Conservation (phyloP, 179 eudicot genomes). For the Amaranthus tricolor region DNA sequence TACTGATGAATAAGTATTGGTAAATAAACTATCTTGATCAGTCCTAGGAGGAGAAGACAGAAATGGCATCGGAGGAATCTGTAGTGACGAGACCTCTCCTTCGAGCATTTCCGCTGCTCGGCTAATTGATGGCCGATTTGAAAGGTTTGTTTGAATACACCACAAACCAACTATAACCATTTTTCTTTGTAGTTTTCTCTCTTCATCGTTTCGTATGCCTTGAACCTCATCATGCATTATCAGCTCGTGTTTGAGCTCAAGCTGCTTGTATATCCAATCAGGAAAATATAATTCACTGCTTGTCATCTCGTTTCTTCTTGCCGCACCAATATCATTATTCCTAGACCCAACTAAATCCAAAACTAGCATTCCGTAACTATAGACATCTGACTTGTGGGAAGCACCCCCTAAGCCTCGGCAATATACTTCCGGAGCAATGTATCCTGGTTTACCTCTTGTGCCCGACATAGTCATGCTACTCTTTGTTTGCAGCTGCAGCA, state of each 20-base stretch:
- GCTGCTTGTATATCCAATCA: slow-evolving; percentile 12
- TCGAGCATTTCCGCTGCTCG: slow-evolving; percentile 13
- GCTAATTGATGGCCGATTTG: slow-evolving; percentile 13
- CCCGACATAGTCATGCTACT: slow-evolving; percentile 1
- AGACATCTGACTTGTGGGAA: slow-evolving; percentile 23
- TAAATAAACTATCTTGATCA: background rate
- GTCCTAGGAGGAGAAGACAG: slow-evolving; percentile 8
- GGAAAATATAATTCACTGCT: slow-evolving; percentile 25
- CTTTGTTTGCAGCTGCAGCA: background rate
- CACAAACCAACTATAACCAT: background rate
- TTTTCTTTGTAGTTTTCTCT: slow-evolving; percentile 2
- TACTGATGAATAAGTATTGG: background rate
- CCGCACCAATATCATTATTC: background rate
- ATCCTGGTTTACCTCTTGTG: slow-evolving; percentile 2
- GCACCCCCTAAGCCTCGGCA: slow-evolving; percentile 23
- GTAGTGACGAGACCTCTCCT: background rate
- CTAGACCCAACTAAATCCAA: slow-evolving; percentile 18
- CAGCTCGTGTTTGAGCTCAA: slow-evolving; percentile 10
- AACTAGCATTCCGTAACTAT: slow-evolving; percentile 26
- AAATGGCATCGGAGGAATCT: slow-evolving; percentile 15
- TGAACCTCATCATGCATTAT: background rate
- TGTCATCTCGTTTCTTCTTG: background rate
- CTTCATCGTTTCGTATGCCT: slow-evolving; percentile 16
- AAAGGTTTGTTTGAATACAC: slow-evolving; percentile 6
- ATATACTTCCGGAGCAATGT: slow-evolving; percentile 16